Conservation (phyloP, 108 stramenopile species). For the Fistulifera pelliculosa region DNA sequence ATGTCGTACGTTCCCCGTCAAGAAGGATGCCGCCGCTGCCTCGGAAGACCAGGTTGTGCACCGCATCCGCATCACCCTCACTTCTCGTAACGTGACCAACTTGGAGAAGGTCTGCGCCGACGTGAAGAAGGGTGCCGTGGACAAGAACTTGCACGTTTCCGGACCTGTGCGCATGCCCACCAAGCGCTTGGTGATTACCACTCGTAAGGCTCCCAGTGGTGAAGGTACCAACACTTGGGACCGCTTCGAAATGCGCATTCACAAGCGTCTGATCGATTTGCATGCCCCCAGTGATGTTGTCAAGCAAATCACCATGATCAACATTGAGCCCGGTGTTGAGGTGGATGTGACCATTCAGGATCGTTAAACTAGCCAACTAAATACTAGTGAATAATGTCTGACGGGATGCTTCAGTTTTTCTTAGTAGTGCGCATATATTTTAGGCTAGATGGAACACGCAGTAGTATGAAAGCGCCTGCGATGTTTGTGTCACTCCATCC, state of each 20-base stretch:
- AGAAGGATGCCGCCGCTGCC: constrained; percentile 61
- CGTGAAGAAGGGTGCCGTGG: constrained; percentile 90
- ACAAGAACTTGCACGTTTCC: constrained; percentile 90
- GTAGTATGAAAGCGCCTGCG: too few relatives aligned
- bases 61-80: constrained; percentile 98
- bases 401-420: too few relatives aligned
- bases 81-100: constrained; percentile 96
- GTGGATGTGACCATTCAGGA: constrained; percentile 95
- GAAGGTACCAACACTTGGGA: constrained; percentile 99
- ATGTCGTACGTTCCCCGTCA: constrained; percentile 69
- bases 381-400: too few relatives aligned
- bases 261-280: constrained; percentile 99
- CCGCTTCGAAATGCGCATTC: constrained; percentile 98
- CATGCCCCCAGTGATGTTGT: constrained; percentile 95
- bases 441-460: too few relatives aligned
- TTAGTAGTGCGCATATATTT: too few relatives aligned
- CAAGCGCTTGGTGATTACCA: constrained; percentile 94
- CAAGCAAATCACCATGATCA: constrained; percentile 97
- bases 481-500: too few relatives aligned
- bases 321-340: constrained; percentile 98
- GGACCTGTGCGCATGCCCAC: constrained; percentile 99
- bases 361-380: constrained; percentile 31
- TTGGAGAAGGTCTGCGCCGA: constrained; percentile 98
- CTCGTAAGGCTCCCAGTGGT: constrained; percentile 98
- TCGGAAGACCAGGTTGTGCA: constrained; percentile 61